Evolutionary conservation across 106 monocot species (phyloP), one percentile per base, ranked within the genome.

Genomic region (Platanthera guangdongensis): DNA sequence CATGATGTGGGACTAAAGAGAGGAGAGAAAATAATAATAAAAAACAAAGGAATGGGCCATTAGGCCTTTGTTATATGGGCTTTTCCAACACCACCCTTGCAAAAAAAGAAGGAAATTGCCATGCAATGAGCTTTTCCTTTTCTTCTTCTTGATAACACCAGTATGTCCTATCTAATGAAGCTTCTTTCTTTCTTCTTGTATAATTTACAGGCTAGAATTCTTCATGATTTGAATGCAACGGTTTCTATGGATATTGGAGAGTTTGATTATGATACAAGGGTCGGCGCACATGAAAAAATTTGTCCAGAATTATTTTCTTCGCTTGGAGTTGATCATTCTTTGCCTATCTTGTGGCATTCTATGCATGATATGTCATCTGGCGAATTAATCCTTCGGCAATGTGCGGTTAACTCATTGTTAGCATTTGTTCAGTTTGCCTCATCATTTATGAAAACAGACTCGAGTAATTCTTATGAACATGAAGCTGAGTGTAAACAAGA

Each of bases 251-350:
- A 88, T 79, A 80, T 94, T 76, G 91, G 76, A 75, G 97, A 97
- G 77, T 21, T 91, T 71, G 97, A 97, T 79, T 97, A 91, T 88
- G 94, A 97, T 79, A 85, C 70, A n/a, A 87, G 89, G 83, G 78
- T 90, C 19, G 78, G 74, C 68, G 89, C 91, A 21, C 92, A 97
- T 85, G 81, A 86, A 50, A 73, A 68, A 50, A 79, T 92, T 78
- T 71, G 10, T 11, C 79, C 79, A 47, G 81, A 89, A 19, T 73
- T 88, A 50, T 97, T 97, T 82, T 62, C 51, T 51, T 18, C 64
- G 39, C 71, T 91, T 39, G 68, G 51, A 72, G 76, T 83, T 21
- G 83, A 87, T 64, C 90, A 91, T 79, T 80, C 89, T 71, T 80
- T 83, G 21, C 80, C 83, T 21, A 77, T 97, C 19, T 76, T 97